phyloP scores from a whole-genome alignment of 2,329 filamentous ascomycete genomes.

The Ophiocordyceps camponoti-floridani region DNA sequence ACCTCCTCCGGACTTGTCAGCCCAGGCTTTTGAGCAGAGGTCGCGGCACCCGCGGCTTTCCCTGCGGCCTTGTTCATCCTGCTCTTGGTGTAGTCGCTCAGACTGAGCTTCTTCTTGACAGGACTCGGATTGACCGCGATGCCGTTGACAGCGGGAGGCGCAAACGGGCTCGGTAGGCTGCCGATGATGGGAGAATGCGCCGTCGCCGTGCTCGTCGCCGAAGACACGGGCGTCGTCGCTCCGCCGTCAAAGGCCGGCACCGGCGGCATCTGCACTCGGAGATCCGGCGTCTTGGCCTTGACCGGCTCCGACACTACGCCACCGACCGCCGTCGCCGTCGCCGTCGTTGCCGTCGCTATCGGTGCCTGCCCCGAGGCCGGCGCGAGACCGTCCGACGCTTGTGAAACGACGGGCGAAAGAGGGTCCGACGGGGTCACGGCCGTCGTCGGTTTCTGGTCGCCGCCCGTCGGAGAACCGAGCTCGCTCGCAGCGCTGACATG shows the following conservation, averaged over 20 bases:
- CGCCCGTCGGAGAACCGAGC: slow-evolving; percentile 16
- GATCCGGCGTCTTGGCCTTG: slow-evolving; percentile 25
- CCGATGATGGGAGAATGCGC: slow-evolving; percentile 30
- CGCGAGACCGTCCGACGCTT: slow-evolving; percentile 9
- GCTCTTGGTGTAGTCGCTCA: slow-evolving; percentile 47
- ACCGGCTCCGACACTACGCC: not conserved
- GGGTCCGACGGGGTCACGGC: slow-evolving; percentile 7
- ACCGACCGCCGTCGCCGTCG: slow-evolving; percentile 4
- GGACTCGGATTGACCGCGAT: slow-evolving; percentile 34
- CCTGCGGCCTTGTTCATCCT: slow-evolving; percentile 35
- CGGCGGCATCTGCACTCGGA: slow-evolving; percentile 38
- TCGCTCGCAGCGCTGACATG: slow-evolving; percentile 20
- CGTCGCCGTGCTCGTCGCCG: slow-evolving; percentile 17
- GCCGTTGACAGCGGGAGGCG: slow-evolving; percentile 22
- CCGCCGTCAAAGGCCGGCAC: slow-evolving; percentile 29
- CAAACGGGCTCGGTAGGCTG: slow-evolving; percentile 24
- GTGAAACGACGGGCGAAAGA: slow-evolving; percentile 7
- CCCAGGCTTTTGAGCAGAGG: slow-evolving; percentile 14
- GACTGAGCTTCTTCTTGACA: slow-evolving; percentile 47
- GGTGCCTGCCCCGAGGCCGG: slow-evolving; percentile 14
- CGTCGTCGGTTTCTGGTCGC: slow-evolving; percentile 10
- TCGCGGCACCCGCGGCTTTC: slow-evolving; percentile 11
- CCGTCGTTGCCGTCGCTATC: slow-evolving; percentile 2
- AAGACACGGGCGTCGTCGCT: slow-evolving; percentile 26
- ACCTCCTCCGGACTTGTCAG: slow-evolving; percentile 17